Conservation (phyloP, 2,329 filamentous ascomycete species). For the Apiospora saccharicola region DNA sequence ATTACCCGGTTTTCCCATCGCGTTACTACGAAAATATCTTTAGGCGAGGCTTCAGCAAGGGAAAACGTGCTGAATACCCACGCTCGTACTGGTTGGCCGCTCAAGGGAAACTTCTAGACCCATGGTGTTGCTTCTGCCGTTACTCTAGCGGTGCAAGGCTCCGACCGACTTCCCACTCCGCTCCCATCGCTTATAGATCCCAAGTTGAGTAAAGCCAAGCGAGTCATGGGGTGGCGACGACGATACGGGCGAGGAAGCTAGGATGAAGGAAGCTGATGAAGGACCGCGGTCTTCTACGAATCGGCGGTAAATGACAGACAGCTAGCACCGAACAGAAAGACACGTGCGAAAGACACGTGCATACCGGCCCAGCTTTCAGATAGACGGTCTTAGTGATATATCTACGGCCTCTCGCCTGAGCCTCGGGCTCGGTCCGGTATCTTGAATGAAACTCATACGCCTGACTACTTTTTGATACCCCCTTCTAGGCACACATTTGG, state of each 20-base stretch:
- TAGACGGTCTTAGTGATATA: neutral
- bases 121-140: neutral
- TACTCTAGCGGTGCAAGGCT: neutral
- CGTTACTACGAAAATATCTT: neutral
- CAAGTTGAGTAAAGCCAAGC: neutral
- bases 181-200: neutral
- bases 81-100: neutral
- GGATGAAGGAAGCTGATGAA: neutral
- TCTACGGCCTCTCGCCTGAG: neutral
- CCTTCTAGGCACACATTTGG: neutral
- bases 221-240: constrained; percentile 1
- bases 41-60: neutral
- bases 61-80: neutral
- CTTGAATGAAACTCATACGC: neutral
- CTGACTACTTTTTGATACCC: neutral
- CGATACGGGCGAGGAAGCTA: neutral
- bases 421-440: no score
- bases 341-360: constrained; percentile 4
- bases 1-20: neutral
- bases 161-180: neutral
- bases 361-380: neutral
- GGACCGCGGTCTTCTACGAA: neutral
- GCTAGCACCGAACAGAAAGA: neutral
- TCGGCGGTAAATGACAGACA: neutral
- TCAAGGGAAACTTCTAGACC: no score